Evolutionary conservation across 1,284 basidiomycete species (phyloP), one percentile per base, ranked within the genome.

Genomic region (Leccinum griseonigrum): DNA sequence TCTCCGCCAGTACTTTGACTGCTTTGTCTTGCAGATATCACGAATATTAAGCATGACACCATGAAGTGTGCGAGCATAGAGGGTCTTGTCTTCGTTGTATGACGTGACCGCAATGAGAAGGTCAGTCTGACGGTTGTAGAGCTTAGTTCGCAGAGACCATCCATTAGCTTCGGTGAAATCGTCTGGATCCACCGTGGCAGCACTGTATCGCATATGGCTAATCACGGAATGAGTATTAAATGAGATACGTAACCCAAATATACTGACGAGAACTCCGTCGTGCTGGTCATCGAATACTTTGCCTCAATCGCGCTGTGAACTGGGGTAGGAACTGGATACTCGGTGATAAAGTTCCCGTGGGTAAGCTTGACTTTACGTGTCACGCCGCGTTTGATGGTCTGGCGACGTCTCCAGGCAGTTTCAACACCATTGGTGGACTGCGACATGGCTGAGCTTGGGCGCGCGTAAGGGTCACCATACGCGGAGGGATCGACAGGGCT

Each of bases 21-120:
- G 88, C 75, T 96, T 97, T 54, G 94, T 95, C 79, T 94, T 96
- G 85, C 95, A 97, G 67, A 98, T 98, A 71, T 98, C 96, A 68
- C 96, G 92, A 66, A 99, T 22, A 22, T 22, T 22, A 22, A 22
- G 22, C 22, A 22, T 22, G 22, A 22, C 22, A 22, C 22, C 22
- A 22, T 22, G 22, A 22, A 22, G 22, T 22, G 22, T 22, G 22
- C 22, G 22, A 22, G 22, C 22, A 22, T 22, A 22, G 22, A 98
- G 84, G 4, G 90, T 91, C 79, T 98, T 97, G 83, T 98, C 95
- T 78, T 93, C 91, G 64, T 94, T 93, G 76, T 94, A 94, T 3
- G 89, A 91, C 1, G 94, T 95, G 67, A 95, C 89, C 3, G 92
- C 93, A 66, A 99, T 97, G 48, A 98, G 83, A 6, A 99, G 77